Evolutionary conservation across 768 basidiomycete genomes (phyloP), one percentile per base, ranked within the genome.

Genomic region (Lyophyllum atratum): DNA sequence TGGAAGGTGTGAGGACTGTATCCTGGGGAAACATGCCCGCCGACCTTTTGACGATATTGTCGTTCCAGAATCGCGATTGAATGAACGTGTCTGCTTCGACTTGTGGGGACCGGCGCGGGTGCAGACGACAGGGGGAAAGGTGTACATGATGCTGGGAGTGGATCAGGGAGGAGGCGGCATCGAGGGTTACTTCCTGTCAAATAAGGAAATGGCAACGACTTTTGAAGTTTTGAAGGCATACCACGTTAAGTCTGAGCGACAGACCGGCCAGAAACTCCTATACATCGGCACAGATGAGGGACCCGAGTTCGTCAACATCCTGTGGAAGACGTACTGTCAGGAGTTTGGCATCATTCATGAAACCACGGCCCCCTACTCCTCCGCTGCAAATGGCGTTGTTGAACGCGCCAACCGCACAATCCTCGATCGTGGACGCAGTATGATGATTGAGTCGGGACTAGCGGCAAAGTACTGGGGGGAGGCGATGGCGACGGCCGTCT

Each of bases 391-490:
- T 28, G 51, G 51, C 3, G 37, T 40, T 15, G 52, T 53, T 15
- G 52, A 53, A 19, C 40, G 26, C 11, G 31, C 19, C 14, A 53
- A 53, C 28, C 21, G 26, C 9, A 53, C 52, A 5, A 31, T 53
- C 17, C 40, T 53, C 3, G 52, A 53, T 31, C 17, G 14, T 4
- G 47, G 26, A 17, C 7, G 47, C 6, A 48, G 47, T 15, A 48
- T 48, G 49, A 54, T 74, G 1, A 22, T 52, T 1, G 69, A 67
- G 14, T 46, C 60, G 0, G 52, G 63, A 4, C 49, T 74, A 14
- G 65, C 66, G 0, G 49, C 56, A 11, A 29, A 34, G 2, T 49
- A 49, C 33, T 49, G 49, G 49, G 31, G 49, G 2, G 49, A 49
- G 21, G 33, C 54, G 37, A 14, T 55, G 65, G 68, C 68, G 48